phyloP scores from a whole-genome alignment of 352 stramenopile genomes.

The Phytophthora pluvialis region DNA sequence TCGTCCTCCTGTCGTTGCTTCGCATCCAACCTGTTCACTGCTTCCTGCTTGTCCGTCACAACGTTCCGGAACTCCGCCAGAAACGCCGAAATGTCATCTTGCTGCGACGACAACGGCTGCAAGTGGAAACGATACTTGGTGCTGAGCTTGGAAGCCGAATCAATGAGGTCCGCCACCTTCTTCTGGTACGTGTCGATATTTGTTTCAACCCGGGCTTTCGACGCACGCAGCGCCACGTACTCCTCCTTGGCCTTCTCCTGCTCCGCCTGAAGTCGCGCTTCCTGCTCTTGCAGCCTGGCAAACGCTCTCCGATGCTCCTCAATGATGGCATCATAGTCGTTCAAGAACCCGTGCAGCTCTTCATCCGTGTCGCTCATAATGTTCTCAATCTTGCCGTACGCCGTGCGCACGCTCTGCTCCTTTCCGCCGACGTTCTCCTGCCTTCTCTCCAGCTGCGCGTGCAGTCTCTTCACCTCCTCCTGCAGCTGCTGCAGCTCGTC shows the following conservation, averaged over 20 bases:
- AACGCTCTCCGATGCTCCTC: conserved; percentile 47
- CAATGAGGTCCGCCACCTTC: conserved; percentile 48
- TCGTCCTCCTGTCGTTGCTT: conserved; percentile 56
- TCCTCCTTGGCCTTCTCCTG: conserved; percentile 37
- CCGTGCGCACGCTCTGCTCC: conserved; percentile 42
- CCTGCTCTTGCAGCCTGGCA: conserved; percentile 40
- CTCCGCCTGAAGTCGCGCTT: conserved; percentile 37
- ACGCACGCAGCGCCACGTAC: conserved; percentile 42
- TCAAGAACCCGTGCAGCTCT: conserved; percentile 56
- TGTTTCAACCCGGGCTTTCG: conserved; percentile 59
- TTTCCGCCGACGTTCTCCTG: conserved; percentile 46
- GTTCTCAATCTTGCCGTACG: conserved; percentile 63
- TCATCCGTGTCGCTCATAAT: conserved; percentile 79
- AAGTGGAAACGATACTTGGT: conserved; percentile 69
- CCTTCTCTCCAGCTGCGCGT: conserved; percentile 42
- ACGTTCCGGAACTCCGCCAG: conserved; percentile 51
- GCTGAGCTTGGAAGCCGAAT: conserved; percentile 47
- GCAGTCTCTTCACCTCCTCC: conserved; percentile 44
- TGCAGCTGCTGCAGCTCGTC: conserved; percentile 61
- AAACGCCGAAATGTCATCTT: conserved; percentile 62
- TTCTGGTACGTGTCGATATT: conserved; percentile 56
- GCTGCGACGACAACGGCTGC: conserved; percentile 56
- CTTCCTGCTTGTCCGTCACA: conserved; percentile 50
- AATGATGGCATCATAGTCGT: conserved; percentile 65
- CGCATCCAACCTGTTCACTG: conserved; percentile 43